phyloP scores from a whole-genome alignment of 495 filamentous ascomycete genomes.

The Parmelia sp. region DNA sequence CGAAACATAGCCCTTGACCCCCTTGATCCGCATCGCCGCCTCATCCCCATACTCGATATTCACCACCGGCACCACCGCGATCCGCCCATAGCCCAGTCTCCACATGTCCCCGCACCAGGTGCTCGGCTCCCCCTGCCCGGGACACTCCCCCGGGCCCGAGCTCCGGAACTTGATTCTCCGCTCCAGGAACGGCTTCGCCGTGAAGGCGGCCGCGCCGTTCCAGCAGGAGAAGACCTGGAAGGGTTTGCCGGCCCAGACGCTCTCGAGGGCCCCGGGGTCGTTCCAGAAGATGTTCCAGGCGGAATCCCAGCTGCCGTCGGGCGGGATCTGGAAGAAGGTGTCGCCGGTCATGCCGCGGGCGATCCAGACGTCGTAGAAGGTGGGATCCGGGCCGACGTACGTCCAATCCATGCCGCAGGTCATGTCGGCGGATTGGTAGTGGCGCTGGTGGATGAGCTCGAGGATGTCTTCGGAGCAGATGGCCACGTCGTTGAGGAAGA shows the following conservation, averaged over 20 bases:
- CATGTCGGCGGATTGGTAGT: slow-evolving; percentile 42
- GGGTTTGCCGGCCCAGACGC: slow-evolving; percentile 32
- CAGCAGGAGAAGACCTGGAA: slow-evolving; percentile 53
- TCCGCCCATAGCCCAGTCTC: background rate
- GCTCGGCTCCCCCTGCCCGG: background rate
- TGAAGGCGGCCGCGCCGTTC: slow-evolving; percentile 42
- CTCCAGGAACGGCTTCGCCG: slow-evolving; percentile 32
- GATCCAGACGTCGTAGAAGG: slow-evolving; percentile 49
- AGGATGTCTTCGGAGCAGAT: slow-evolving; percentile 48
- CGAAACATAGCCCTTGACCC: slow-evolving; percentile 36
- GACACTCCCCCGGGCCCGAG: background rate
- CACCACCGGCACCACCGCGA: slow-evolving; percentile 16
- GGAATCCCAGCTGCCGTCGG: slow-evolving; percentile 38
- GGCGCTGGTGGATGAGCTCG: slow-evolving; percentile 44
- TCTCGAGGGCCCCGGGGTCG: background rate
- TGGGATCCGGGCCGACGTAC: slow-evolving; percentile 33
- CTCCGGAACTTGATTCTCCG: slow-evolving; percentile 35
- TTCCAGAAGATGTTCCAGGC: slow-evolving; percentile 34
- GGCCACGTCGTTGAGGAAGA: slow-evolving; percentile 48
- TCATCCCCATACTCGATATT: slow-evolving; percentile 43
- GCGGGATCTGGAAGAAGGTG: slow-evolving; percentile 44
- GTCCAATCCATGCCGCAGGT: slow-evolving; percentile 51
- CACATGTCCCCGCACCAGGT: background rate
- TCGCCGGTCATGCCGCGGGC: slow-evolving; percentile 45
- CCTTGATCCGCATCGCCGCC: slow-evolving; percentile 35